A percentile compares a stretch with the other conserved stretches of the same genome.
phyloP scores from a whole-genome alignment of 371 early-diverging fungal genomes.

The Smittium culicis region DNA sequence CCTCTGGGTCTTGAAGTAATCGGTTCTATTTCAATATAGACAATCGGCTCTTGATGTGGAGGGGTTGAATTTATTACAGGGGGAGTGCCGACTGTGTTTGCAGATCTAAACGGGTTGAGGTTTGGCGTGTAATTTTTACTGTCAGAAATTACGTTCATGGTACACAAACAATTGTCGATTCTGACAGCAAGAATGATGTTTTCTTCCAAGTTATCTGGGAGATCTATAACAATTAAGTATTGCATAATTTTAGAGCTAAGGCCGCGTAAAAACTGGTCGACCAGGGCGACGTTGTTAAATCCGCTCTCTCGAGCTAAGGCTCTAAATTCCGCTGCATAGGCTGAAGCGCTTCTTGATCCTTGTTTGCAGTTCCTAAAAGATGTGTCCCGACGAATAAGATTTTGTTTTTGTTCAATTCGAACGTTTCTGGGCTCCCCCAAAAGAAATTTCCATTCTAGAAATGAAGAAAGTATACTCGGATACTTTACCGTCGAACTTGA shows the following conservation, averaged over 20 bases:
- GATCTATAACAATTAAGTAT: neutral
- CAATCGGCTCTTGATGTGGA: neutral
- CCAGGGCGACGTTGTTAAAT: conserved; percentile 1
- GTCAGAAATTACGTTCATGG: neutral
- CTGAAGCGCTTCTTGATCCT: conserved; percentile 3
- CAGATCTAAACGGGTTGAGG: neutral
- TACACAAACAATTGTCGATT: conserved; percentile 1
- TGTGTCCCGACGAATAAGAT: neutral
- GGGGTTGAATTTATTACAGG: neutral
- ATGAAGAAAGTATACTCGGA: neutral
- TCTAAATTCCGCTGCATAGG: conserved; percentile 5
- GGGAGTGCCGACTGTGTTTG: neutral
- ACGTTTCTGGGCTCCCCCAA: neutral
- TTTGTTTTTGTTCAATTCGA: neutral
- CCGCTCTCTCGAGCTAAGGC: conserved; percentile 2
- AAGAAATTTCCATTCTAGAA: conserved; percentile 1
- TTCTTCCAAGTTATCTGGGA: neutral
- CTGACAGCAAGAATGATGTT: neutral
- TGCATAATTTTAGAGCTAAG: conserved; percentile 1
- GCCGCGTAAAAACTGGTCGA: conserved; percentile 4
- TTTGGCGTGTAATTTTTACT: neutral
- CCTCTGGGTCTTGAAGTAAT: neutral
- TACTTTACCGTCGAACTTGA: neutral
- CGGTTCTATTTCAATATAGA: conserved; percentile 1
- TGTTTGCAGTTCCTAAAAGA: conserved; percentile 2